Base-by-base conservation (phyloP, 495 filamentous ascomycete species). In the Daldinia bambusicola region DNA sequence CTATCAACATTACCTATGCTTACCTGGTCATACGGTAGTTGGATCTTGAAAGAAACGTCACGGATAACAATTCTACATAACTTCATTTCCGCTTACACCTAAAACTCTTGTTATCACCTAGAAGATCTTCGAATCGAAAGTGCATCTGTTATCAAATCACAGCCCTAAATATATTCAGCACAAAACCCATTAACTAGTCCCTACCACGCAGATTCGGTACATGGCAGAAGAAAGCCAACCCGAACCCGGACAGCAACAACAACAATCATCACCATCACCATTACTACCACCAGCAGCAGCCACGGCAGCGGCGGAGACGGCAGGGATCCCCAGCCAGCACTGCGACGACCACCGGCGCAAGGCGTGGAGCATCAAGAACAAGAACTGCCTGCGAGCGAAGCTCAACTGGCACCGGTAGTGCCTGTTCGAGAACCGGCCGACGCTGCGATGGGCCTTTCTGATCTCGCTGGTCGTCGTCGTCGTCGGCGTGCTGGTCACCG, bases 391-490 rank as follows among this genome's bases (percentile, higher is more conserved):
- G 0, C 31, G 16, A n/a, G 36, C 38, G 32, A 60, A 62, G 66
- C 37, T 74, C 40, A 41, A 74, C 57, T 69, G 66, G 70, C 72
- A 71, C 51, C 63, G 59, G 13, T 69, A 45, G 48, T 69, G 62
- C 61, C 65, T 50, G 55, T 69, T 70, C 70, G 56, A 73, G 63
- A 43, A 73, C 60, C 70, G 70, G 14, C 70, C 73, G 36, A 68
- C 52, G 61, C 63, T 73, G 36, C 66, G 70, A 32, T 74, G 70
- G 70, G 62, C 57, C 30, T 70, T 69, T 38, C 61, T 74, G 2
- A 66, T 74, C 57, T 62, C 61, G 22, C 66, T 74, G 32, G 70
- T 63, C 51, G 61, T 74, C 13, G 34, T 69, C 57, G 66, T 74
- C 31, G 43, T 63, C 58, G 66, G 61, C 18, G 62, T 74, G 4